Base-by-base conservation (phyloP, 2,329 filamentous ascomycete genomes). In the Orbilia blumenaviensis region DNA sequence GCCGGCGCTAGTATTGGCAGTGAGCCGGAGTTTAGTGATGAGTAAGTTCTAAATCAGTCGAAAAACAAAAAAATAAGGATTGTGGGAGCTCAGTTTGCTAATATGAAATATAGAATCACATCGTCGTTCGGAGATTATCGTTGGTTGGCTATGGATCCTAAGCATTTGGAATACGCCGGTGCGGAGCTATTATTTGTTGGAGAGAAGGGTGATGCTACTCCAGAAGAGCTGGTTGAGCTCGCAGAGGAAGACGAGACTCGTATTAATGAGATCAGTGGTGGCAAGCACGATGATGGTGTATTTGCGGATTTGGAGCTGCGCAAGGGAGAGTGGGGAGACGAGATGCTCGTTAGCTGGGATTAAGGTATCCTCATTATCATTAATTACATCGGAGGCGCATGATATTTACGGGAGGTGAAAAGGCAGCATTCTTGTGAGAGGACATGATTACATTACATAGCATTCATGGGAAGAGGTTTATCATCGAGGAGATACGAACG, bases 181-280 rank as follows among this genome's bases (percentile, higher is more conserved):
- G 88, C 91, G 0, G 92, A 96, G 81, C 86, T 96, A 64, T 83
- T 97, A 8, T 86, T 97, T 68, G 90, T 97, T 48, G 93, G 93
- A 5, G 89, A 92, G 79, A 86, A 86, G 0, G 85, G 87, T 0
- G 87, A 87, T 1, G 84, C 87, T 77, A 81, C 85, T 4, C 85
- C 85, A 14, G 89, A 90, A 79, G 87, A 89, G 1, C 89, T 96
- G 50, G 88, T 93, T 81, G 88, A 90, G 81, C 83, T 96, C 1
- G 91, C 93, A 81, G 86, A 90, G 10, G 92, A 94, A 81, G 91
- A 95, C 79, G 86, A 90, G 77, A 83, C 89, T 69, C 86, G 92
- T 5, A 89, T 93, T 81, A 85, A 86, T 80, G 83, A 88, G 78
- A 83, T 90, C 10, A 83, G 85, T 78, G 88, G 87, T 87, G 68